Conservation (phyloP, 495 filamentous ascomycete species). For the Talaromyces stipitatus region DNA sequence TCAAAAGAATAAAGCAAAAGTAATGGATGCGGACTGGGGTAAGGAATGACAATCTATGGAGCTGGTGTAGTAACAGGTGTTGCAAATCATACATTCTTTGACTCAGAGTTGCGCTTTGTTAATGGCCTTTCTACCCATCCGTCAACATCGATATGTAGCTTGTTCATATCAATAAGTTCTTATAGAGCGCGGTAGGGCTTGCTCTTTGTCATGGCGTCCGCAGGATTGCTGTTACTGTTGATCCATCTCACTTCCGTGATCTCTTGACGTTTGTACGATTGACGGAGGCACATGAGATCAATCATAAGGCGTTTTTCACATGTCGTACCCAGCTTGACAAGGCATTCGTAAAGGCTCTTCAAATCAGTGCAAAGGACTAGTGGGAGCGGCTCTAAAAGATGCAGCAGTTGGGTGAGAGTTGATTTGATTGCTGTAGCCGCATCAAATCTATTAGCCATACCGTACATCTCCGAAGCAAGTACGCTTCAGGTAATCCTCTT, state of each 20-base stretch:
- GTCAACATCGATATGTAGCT: background rate
- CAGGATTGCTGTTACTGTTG: conserved; percentile 7
- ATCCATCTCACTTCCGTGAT: conserved; percentile 13
- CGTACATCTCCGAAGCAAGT: background rate
- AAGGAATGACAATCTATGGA: background rate
- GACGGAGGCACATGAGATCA: background rate
- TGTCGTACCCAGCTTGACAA: conserved; percentile 6
- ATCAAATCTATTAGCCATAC: conserved; percentile 2
- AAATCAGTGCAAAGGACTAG: background rate
- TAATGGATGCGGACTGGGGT: background rate
- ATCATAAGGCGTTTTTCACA: background rate
- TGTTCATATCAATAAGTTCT: conserved; percentile 12
- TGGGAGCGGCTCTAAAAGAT: background rate
- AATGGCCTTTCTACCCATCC: conserved; percentile 8
- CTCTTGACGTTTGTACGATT: conserved; percentile 11
- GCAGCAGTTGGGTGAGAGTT: background rate
- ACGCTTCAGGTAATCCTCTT: conserved; percentile 11
- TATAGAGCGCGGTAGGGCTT: conserved; percentile 4
- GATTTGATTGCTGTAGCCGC: background rate
- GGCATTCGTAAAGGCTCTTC: conserved; percentile 8
- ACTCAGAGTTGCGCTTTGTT: background rate
- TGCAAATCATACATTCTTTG: background rate
- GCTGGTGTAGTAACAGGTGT: too few relatives aligned
- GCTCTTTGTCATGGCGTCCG: conserved; percentile 11
- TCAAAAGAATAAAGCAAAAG: too few relatives aligned